Evolutionary conservation across 164 flowering plant genomes (phyloP).

Genomic region (Sedum album): DNA sequence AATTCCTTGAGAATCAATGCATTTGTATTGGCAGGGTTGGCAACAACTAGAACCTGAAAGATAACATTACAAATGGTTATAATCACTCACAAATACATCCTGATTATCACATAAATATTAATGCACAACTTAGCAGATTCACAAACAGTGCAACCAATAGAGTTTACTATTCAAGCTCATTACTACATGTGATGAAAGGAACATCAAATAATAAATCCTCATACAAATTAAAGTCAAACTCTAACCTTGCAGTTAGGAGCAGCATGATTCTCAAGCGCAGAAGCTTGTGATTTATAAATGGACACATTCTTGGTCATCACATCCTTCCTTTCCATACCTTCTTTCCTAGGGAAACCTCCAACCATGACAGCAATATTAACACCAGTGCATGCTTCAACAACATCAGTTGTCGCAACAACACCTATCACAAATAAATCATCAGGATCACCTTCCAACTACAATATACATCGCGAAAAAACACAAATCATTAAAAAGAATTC

Average conservation of each 20-base stretch:
- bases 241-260: constrained; percentile 96
- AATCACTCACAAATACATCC: not conserved
- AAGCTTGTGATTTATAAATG: constrained; percentile 94
- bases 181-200: no score
- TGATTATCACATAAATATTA: not conserved
- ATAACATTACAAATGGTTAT: constrained; percentile 1
- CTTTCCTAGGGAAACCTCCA: constrained; percentile 99
- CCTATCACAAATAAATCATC: constrained; percentile 34
- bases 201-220: no score
- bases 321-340: constrained; percentile 98
- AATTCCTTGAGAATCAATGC: constrained; percentile 96
- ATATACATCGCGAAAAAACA: not conserved
- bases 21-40: constrained; percentile 98
- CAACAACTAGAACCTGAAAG: constrained; percentile 89
- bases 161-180: not conserved
- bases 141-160: not conserved
- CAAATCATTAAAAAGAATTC: not conserved
- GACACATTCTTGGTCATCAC: constrained; percentile 97
- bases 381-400: constrained; percentile 93
- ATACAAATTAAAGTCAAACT: no score
- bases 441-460: not conserved
- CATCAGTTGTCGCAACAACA: constrained; percentile 98
- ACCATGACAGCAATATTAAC: constrained; percentile 97
- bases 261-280: constrained; percentile 88
- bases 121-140: not conserved